Evolutionary conservation across 2,329 filamentous ascomycete genomes (phyloP), one percentile per base, ranked within the genome.

Genomic region (Leptographium lundbergii): DNA sequence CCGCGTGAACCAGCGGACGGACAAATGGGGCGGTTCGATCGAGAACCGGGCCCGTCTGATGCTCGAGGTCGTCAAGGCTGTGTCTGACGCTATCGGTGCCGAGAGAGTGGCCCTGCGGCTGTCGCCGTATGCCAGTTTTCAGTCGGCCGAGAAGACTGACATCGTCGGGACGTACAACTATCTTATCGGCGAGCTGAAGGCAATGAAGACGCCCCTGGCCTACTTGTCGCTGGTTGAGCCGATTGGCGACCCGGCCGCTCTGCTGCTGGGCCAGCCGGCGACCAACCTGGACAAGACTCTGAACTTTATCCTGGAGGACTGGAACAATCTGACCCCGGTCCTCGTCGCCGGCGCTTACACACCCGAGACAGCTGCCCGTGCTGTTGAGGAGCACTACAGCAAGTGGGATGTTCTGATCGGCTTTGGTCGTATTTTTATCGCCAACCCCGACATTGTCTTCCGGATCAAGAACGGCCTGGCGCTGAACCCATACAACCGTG

Each of bases 1-100:
- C 0, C 78, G 79, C 0, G 77, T 77, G 17, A 94, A 94, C 71
- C 74, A 81, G 57, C 79, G 89, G 19, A 87, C 77, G 0, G 86
- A 88, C 66, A 66, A 77, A 59, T 89, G 88, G 65, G 86, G 86
- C 24, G 86, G 86, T 1, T 80, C 74, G 53, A 86, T 87, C 63
- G 85, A 88, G 72, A 91, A 92, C 71, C 81, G 89, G 47, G 80
- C 76, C 0, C 80, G 88, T 0, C 70, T 94, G 7, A 78, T 81
- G 0, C 71, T 90, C 2, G 89, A 94, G 68, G 70, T 88, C 7
- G 80, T 85, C 3, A 80, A 87, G 24, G 70, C 81, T 7, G 78
- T 82, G 10, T 69, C 71, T 1, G 71, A 69, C 0, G 81, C 80
- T 6, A 68, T 84, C 14, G 81, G 80, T 11, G 69, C 74, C 0